Evolutionary conservation across 2,329 filamentous ascomycete species (phyloP).

Genomic region (Penicillium nordicum): DNA sequence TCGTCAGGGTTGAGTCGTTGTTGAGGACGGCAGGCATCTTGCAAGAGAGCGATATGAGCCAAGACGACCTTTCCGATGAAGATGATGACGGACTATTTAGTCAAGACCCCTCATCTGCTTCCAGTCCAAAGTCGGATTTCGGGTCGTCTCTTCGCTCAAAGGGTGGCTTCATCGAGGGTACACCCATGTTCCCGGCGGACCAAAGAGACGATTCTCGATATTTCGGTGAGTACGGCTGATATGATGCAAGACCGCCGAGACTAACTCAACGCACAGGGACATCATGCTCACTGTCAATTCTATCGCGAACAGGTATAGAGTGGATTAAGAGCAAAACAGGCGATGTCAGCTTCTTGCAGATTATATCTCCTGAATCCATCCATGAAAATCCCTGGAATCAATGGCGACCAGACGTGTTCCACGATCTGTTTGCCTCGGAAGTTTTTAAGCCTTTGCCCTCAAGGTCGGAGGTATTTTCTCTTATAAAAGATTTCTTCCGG

Average conservation of each 20-base stretch:
- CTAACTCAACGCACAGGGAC: constrained; percentile 58
- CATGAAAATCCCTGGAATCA: constrained; percentile 87
- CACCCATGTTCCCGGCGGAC: constrained; percentile 80
- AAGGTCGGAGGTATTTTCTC: constrained; percentile 77
- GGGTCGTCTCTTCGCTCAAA: constrained; percentile 21
- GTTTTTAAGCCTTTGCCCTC: constrained; percentile 77
- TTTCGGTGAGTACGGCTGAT: constrained; percentile 46
- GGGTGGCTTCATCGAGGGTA: constrained; percentile 54
- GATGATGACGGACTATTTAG: constrained; percentile 13
- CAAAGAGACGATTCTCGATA: constrained; percentile 87
- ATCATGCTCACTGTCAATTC: constrained; percentile 91
- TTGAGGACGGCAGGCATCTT: constrained; percentile 78
- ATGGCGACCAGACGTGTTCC: constrained; percentile 95
- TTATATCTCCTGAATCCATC: constrained; percentile 76
- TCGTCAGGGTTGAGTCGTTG: constrained; percentile 83
- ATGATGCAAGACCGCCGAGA: background rate
- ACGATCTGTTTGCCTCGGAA: constrained; percentile 78
- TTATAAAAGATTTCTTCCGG: constrained; percentile 87
- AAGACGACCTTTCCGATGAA: constrained; percentile 17
- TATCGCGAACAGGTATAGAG: constrained; percentile 90
- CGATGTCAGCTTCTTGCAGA: constrained; percentile 82
- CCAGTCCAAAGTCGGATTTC: constrained; percentile 6
- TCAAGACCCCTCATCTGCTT: constrained; percentile 7
- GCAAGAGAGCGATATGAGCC: constrained; percentile 69
- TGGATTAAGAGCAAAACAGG: constrained; percentile 97